Evolutionary conservation across 2,329 filamentous ascomycete species (phyloP).

Genomic region (Didymella glomerata): DNA sequence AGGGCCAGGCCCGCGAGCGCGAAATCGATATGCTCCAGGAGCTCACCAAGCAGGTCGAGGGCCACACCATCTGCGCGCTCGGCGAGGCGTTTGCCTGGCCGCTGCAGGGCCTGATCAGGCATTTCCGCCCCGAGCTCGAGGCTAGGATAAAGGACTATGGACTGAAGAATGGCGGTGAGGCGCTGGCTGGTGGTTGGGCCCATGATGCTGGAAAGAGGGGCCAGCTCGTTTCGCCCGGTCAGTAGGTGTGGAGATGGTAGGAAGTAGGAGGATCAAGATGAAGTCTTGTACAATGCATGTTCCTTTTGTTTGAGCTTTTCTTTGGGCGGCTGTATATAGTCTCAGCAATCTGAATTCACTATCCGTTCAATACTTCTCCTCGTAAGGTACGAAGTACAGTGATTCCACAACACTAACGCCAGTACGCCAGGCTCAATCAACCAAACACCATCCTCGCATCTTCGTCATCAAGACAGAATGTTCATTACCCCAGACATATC

Average conservation of each 20-base stretch:
- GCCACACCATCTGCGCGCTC: constrained; percentile 97
- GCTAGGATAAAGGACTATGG: constrained; percentile 85
- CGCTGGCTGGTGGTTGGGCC: constrained; percentile 88
- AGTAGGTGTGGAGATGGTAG: constrained; percentile 59
- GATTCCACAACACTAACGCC: constrained; percentile 2
- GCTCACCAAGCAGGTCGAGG: constrained; percentile 98
- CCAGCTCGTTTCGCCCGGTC: constrained; percentile 85
- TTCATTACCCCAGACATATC: constrained; percentile 64
- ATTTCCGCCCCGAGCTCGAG: constrained; percentile 97
- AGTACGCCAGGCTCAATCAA: constrained; percentile 16
- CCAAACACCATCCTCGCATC: too few relatives aligned
- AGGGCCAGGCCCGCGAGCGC: constrained; percentile 83
- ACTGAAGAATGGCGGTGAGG: constrained; percentile 73
- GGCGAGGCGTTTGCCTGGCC: constrained; percentile 99
- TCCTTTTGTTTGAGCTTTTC: constrained; percentile 39
- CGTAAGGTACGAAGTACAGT: too few relatives aligned
- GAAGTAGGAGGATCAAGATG: constrained; percentile 11
- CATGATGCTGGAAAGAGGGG: constrained; percentile 79
- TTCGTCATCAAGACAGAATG: too few relatives aligned
- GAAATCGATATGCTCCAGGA: constrained; percentile 99
- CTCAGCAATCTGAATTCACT: constrained; percentile 37
- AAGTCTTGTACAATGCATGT: constrained; percentile 44
- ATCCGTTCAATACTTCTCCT: constrained; percentile 8
- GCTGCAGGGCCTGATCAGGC: constrained; percentile 95
- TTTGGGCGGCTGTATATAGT: constrained; percentile 48